Base-by-base conservation (phyloP, 2,329 filamentous ascomycete species). In the Trichophyton equinum region DNA sequence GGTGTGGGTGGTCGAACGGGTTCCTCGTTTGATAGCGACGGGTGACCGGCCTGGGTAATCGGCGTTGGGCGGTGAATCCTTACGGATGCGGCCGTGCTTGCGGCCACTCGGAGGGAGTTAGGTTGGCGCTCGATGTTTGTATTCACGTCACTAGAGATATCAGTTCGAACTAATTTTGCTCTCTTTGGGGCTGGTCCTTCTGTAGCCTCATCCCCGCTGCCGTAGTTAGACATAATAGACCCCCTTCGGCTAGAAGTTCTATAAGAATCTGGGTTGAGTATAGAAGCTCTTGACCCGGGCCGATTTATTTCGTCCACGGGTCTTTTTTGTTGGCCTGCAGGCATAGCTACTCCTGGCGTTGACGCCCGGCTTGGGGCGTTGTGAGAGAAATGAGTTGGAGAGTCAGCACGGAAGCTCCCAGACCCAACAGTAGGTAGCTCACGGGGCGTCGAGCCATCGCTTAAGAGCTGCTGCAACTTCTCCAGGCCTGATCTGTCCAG, bases 1-100 rank as follows among this genome's bases (percentile, higher is more conserved):
- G 76, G 76, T 3, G 76, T 78, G 9, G 76, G 76, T 30, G 76
- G 76, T 36, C 76, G 73, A 60, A 77, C 68, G n/a, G 75, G 74
- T 61, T 78, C 76, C 61, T 78, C 76, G 56, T 69, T 61, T 63
- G 65, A 59, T 40, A 60, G 68, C 60, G 72, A 65, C 57, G 67
- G 67, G 18, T 68, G 64, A 20, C 71, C 66, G 7, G 69, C 65
- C 44, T 76, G 74, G 60, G 77, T 76, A 27, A 77, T 65, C 5
- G 76, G 74, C 3, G 89, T 81, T 3, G 92, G 92, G 51, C 91
- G 83, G 72, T 96, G 88, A 56, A 86, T 86, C 49, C 92, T 87
- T 62, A 97, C 80, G 4, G 91, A 96, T 47, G 90, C 89, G 51
- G 91, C 87, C 15, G 89, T 95, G 71, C 90, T 95, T 55, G 92